Evolutionary conservation across 441 rosid genomes (phyloP), one percentile per base, ranked within the genome.

Genomic region (Melastoma candidum): DNA sequence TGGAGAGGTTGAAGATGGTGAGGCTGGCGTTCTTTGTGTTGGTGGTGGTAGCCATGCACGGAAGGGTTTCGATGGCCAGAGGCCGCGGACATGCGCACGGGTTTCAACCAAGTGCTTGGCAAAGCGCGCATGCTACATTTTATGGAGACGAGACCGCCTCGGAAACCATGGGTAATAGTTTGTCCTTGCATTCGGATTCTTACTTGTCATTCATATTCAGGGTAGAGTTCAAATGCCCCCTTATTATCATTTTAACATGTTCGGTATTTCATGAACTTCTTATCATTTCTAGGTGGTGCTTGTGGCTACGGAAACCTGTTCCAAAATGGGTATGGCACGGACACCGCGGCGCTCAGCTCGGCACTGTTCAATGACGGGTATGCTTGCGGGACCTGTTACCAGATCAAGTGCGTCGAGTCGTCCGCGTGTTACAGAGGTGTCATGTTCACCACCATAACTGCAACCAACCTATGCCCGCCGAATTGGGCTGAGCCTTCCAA

Each of bases 401-500:
- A 79, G 54, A 82, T 90, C 53, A 66, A 63, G 62, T 90, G 95
- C 48, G 53, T 41, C 7, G 39, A 71, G 11, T 81, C 95, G 0
- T 61, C 60, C 3, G 67, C 72, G 56, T 90, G 97, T 66, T 79
- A 54, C 51, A 46, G 25, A 2, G 59, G 58, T 4, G 74, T 49
- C 7, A 61, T 79, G 1, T 73, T 65, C 36, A 73, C 71, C 12
- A 81, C 82, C 0, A 76, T 89, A 12, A 81, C 94, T 12, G 92
- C 87, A 13, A 84, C 97, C 24, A 85, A 90, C 60, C 60, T 87
- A 10, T 83, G 95, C 78, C 98, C 95, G 3, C 96, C 95, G 3
- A 90, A 84, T 60, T 84, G 83, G 84, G 61, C 78, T n/a, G 9
- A 81, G 69, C 81, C 76, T 71, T 74, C 95, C 26, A 72, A 90